Percentiles rank a stretch among this genome's conserved stretches.
Evolutionary conservation across 306 rosid genomes (phyloP).

Genomic region (Boehmeria nivea): DNA sequence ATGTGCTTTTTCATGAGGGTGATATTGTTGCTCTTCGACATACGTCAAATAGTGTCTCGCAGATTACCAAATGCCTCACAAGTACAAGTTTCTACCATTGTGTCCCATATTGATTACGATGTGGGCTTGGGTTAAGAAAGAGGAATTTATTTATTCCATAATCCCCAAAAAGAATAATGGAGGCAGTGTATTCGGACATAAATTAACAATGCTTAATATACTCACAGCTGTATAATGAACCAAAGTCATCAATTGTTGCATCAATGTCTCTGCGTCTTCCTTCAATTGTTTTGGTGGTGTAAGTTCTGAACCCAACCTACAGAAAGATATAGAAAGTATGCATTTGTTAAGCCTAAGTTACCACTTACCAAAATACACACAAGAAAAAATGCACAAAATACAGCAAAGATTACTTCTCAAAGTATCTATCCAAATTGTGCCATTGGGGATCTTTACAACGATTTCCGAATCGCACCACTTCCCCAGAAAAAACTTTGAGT

Average conservation of each 20-base stretch:
- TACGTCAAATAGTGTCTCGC: too few relatives aligned
- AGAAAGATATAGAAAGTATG: constrained; percentile 23
- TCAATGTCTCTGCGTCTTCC: constrained; percentile 78
- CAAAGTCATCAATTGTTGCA: constrained; percentile 75
- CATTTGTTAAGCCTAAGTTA: constrained; percentile 14
- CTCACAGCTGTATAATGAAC: constrained; percentile 95
- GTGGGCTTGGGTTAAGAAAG: too few relatives aligned
- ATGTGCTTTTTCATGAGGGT: too few relatives aligned
- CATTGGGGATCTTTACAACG: constrained; percentile 99
- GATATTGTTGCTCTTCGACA: too few relatives aligned
- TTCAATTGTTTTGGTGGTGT: constrained; percentile 75
- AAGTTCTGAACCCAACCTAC: constrained; percentile 79
- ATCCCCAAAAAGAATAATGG: too few relatives aligned
- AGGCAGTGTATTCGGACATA: too few relatives aligned
- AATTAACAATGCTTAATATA: constrained; percentile 17
- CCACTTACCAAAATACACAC: constrained; percentile 6
- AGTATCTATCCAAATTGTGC: constrained; percentile 93
- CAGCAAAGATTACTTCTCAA: constrained; percentile 63
- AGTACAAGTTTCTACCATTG: too few relatives aligned
- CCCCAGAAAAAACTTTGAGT: constrained; percentile 77
- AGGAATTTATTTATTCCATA: too few relatives aligned
- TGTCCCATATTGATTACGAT: too few relatives aligned
- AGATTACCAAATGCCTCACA: too few relatives aligned
- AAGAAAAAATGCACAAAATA: constrained; percentile 10
- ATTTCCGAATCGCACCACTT: constrained; percentile 98